phyloP scores from a whole-genome alignment of 306 rosid genomes.

The Senna tora region DNA sequence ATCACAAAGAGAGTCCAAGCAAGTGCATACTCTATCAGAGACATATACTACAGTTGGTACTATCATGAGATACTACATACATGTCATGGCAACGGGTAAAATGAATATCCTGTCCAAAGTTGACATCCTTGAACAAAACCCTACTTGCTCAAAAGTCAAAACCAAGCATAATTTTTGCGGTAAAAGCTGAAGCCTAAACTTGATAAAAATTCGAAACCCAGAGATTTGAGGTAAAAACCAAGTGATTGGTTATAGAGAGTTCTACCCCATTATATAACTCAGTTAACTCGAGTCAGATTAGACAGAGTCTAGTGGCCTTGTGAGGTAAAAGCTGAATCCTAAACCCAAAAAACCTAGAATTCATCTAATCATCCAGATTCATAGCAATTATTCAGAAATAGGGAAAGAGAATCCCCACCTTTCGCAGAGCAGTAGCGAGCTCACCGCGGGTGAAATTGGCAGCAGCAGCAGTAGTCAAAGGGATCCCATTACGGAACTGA shows the following conservation, averaged over 20 bases:
- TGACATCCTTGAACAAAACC: not conserved
- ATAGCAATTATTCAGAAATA: not conserved
- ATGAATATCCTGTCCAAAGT: not conserved
- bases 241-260: no score
- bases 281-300: no score
- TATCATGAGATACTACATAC: not conserved
- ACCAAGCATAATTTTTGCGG: not conserved
- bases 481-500: constrained; percentile 80
- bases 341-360: not conserved
- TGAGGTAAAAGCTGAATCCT: no score
- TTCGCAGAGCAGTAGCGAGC: constrained; percentile 84
- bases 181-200: not conserved
- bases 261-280: no score
- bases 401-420: constrained; percentile 46
- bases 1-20: not conserved
- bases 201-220: not conserved
- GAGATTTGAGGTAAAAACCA: no score
- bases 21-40: not conserved
- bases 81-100: not conserved
- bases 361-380: not conserved
- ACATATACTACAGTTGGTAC: not conserved
- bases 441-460: constrained; percentile 84
- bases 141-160: not conserved
- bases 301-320: no score
- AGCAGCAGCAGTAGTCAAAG: constrained; percentile 75